phyloP scores from a whole-genome alignment of 306 rosid species.

The Lathyrus tuberosus region DNA sequence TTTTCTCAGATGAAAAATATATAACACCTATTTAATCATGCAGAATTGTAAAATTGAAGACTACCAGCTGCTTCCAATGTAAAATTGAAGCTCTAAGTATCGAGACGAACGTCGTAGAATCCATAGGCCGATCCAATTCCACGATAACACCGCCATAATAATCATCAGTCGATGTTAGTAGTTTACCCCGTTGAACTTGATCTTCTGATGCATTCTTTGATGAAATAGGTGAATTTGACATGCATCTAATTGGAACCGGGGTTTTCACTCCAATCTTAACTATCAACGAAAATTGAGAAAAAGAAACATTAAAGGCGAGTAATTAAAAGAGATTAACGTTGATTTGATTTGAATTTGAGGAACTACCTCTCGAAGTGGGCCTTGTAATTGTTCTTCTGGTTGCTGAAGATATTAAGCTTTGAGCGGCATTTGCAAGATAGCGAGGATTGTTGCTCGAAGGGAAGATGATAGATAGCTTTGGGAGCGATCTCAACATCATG shows the following conservation, averaged over 20 bases:
- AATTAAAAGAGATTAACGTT: conserved; percentile 5
- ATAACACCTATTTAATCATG: conserved; percentile 5
- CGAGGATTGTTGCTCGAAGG: conserved; percentile 21
- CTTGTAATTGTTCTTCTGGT: neutral
- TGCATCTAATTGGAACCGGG: conserved; percentile 27
- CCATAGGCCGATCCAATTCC: conserved; percentile 63
- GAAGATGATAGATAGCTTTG: conserved; percentile 38
- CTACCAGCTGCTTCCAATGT: conserved; percentile 79
- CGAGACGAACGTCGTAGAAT: conserved; percentile 49
- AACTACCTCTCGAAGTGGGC: conserved; percentile 39
- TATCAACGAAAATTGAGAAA: conserved; percentile 20
- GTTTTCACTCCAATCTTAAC: conserved; percentile 32
- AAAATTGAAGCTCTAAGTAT: conserved; percentile 69
- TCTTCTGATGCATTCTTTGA: conserved; percentile 35
- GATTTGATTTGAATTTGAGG: conserved; percentile 1
- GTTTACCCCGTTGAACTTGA: conserved; percentile 47
- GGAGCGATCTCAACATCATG: conserved; percentile 46
- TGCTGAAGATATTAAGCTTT: conserved; percentile 30
- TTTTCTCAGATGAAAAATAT: too few species aligned
- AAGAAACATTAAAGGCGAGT: neutral
- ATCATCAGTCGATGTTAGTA: conserved; percentile 61
- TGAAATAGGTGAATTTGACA: conserved; percentile 40
- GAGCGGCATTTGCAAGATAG: conserved; percentile 23
- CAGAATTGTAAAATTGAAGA: neutral
- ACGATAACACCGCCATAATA: conserved; percentile 71